A percentile compares a stretch with the other conserved stretches of the same genome.
Evolutionary conservation across 805 yeast species (phyloP).

Genomic region (Ogataea methanolica): DNA sequence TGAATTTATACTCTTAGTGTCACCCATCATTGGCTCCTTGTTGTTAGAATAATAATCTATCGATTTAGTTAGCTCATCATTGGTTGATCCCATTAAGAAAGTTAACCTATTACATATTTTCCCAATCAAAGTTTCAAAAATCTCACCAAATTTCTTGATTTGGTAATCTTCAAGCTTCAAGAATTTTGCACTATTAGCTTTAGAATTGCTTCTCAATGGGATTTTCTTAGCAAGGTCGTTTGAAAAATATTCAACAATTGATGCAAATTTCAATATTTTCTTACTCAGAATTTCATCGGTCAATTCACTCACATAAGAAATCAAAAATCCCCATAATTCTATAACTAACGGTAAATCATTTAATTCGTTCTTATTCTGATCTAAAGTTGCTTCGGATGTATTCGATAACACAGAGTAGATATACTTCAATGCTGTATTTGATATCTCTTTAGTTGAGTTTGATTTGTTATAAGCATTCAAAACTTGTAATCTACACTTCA

Average conservation of each 20-base stretch:
- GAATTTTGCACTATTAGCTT: conserved; percentile 25
- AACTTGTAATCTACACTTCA: conserved; percentile 37
- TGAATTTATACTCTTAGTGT: conserved; percentile 6
- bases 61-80: conserved; percentile 34
- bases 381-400: conserved; percentile 24
- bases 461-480: conserved; percentile 27
- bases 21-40: conserved; percentile 1
- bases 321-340: conserved; percentile 55
- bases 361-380: conserved; percentile 17
- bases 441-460: conserved; percentile 12
- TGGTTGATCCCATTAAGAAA: conserved; percentile 28
- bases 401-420: conserved; percentile 19
- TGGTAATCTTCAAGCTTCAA: conserved; percentile 41
- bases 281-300: conserved; percentile 29
- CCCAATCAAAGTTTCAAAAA: conserved; percentile 22
- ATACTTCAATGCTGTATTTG: conserved; percentile 24
- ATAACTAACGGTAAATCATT: conserved; percentile 49
- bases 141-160: conserved; percentile 32
- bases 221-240: conserved; percentile 37
- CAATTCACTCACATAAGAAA: conserved; percentile 34
- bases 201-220: conserved; percentile 3
- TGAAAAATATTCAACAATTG: conserved; percentile 48
- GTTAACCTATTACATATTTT: conserved; percentile 27
- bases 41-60: conserved; percentile 2
- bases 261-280: conserved; percentile 48